phyloP scores from a whole-genome alignment of 164 flowering plant genomes.

The Vitis rupestris region DNA sequence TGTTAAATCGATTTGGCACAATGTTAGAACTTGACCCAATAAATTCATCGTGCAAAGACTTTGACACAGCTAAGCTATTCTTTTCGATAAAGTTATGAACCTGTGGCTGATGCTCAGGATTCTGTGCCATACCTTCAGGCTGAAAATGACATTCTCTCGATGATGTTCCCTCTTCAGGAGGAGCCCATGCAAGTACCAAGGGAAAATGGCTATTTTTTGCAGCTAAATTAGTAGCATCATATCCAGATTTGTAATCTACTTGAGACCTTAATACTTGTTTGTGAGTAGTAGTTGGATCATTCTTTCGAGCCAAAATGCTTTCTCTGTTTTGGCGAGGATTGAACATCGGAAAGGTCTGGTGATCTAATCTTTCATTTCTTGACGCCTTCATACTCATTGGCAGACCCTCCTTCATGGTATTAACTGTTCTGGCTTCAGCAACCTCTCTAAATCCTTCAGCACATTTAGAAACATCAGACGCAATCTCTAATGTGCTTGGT shows the following conservation, averaged over 20 bases:
- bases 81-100: slow-evolving; percentile 15
- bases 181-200: slow-evolving; percentile 7
- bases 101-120: slow-evolving; percentile 14
- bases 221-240: slow-evolving; percentile 7
- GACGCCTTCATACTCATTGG: slow-evolving; percentile 7
- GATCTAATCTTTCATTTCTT: slow-evolving; percentile 20
- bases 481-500: slow-evolving; percentile 1
- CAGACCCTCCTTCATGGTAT: slow-evolving; percentile 8
- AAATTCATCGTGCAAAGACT: slow-evolving; percentile 17
- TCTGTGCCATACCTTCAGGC: slow-evolving; percentile 17
- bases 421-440: slow-evolving; percentile 15
- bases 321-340: slow-evolving; percentile 14
- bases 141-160: slow-evolving; percentile 12
- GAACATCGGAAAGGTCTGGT: slow-evolving; percentile 22
- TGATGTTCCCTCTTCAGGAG: slow-evolving; percentile 12
- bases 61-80: slow-evolving; percentile 17
- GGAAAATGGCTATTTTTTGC: slow-evolving; percentile 7
- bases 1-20: slow-evolving; percentile 6
- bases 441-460: slow-evolving; percentile 9
- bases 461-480: background rate
- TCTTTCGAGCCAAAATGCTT: slow-evolving; percentile 4
- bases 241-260: slow-evolving; percentile 17
- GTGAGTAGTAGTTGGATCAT: slow-evolving; percentile 3
- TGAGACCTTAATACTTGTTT: slow-evolving; percentile 11
- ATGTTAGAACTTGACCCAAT: slow-evolving; percentile 17